Base-by-base conservation (phyloP, 176 grass and related monocot species). In the Alopecurus myosuroides region DNA sequence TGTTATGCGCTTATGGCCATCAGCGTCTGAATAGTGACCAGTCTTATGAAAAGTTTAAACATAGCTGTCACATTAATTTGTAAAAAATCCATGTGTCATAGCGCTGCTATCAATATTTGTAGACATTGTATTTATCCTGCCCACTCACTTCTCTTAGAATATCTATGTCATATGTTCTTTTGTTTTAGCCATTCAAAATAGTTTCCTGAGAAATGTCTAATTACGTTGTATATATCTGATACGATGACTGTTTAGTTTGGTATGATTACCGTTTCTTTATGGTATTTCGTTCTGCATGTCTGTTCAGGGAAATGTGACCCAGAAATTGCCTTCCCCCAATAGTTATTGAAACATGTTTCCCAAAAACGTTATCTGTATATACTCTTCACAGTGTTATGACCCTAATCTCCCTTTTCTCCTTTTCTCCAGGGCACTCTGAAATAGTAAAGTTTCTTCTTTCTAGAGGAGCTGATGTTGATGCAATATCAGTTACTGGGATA, bases 381-480 rank as follows among this genome's bases (percentile, higher is more conserved):
- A 44, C 36, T 57, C 3, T 36, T 36, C 7, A 66, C 22, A 66
- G 33, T 77, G 40, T 55, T 23, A 64, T 74, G 33, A 64, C 69
- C n/a, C 64, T 51, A 13, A 30, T 23, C 18, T 77, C 74, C 0
- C 20, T 51, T n/a, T 66, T 85, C 48, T 13, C 33, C 39, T 80
- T 30, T 84, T n/a, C n/a, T n/a, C n/a, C 67, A 88, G 89, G 80
- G 49, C 42, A 80, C 14, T 19, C 76, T 73, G 81, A 88, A 84
- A 72, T 79, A 81, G 19, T 31, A 42, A 44, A 84, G 23, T 82
- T 85, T 57, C 81, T 91, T 29, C 67, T 87, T 35, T 86, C 89
- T 81, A 85, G 74, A 88, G 89, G 89, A 84, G 85, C 13, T 46
- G 44, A 36, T 74, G 22, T 74, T 71, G 81, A 91, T 80, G 64